These are phyloP conservation scores for Bipolaris cookei DNA, from an alignment of 2,329 filamentous ascomycete species.

Conservation along the genomic window DNA sequence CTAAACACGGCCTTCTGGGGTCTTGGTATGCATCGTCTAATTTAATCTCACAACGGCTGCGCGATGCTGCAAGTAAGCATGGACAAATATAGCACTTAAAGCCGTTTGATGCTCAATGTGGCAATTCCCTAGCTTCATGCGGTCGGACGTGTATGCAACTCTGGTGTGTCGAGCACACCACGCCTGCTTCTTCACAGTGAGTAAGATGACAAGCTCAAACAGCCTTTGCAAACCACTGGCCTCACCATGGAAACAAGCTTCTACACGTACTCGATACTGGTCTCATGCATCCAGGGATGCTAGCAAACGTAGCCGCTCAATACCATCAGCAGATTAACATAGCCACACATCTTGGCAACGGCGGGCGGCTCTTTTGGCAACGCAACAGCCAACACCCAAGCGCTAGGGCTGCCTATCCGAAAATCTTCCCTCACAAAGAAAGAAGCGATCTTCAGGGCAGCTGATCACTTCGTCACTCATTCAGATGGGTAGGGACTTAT, in stretches of 20 bases:
- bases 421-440: not conserved
- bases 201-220: not conserved
- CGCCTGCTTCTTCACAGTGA: no score
- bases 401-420: not conserved
- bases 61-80: not conserved
- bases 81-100: not conserved
- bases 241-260: not conserved
- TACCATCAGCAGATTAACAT: not conserved
- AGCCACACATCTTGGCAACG: conserved; percentile 5
- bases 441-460: not conserved
- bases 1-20: not conserved
- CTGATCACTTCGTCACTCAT: not conserved
- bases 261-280: not conserved
- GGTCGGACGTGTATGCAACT: not conserved
- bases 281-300: not conserved
- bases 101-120: not conserved
- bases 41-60: not conserved
- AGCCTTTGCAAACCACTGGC: not conserved
- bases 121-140: not conserved
- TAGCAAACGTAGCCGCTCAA: not conserved
- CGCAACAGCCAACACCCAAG: conserved; percentile 1
- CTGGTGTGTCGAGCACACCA: not conserved
- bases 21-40: not conserved
- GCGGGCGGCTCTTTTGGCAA: not conserved
- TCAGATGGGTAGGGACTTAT: conserved; percentile 7